Conservation (phyloP, 2,329 filamentous ascomycete species). For the Ceratocystis huliohia region DNA sequence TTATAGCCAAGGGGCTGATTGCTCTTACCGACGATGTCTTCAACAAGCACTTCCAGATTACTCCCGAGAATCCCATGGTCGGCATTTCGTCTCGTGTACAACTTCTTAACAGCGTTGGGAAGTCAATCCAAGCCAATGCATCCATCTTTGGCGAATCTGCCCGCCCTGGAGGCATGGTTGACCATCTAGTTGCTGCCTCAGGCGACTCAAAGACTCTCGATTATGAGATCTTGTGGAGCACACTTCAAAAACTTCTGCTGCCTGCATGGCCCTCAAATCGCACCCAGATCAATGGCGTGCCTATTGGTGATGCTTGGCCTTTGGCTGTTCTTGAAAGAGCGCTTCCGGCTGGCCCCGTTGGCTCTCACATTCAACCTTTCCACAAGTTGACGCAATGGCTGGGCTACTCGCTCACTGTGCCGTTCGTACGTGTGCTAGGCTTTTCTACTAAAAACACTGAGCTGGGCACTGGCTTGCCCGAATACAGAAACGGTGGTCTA, state of each 20-base stretch:
- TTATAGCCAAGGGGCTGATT: slow-evolving; percentile 28
- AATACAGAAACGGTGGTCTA: slow-evolving; percentile 60
- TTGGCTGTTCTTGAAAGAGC: slow-evolving; percentile 25
- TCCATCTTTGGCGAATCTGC: slow-evolving; percentile 33
- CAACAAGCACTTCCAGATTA: slow-evolving; percentile 33
- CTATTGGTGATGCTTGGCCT: slow-evolving; percentile 41
- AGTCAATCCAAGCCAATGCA: slow-evolving; percentile 30
- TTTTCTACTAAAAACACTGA: slow-evolving; percentile 40
- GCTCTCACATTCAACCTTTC: slow-evolving; percentile 35
- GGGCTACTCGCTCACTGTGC: slow-evolving; percentile 58
- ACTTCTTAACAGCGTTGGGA: slow-evolving; percentile 33
- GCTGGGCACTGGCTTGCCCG: slow-evolving; percentile 53
- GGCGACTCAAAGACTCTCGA: slow-evolving; percentile 27
- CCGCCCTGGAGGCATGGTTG: slow-evolving; percentile 37
- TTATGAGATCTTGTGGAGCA: slow-evolving; percentile 32
- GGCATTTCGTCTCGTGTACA: slow-evolving; percentile 33
- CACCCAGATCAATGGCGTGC: slow-evolving; percentile 36
- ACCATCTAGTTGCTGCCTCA: slow-evolving; percentile 30
- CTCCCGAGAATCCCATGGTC: slow-evolving; percentile 34
- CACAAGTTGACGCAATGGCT: slow-evolving; percentile 62
- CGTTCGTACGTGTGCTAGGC: slow-evolving; percentile 41
- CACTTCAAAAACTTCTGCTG: slow-evolving; percentile 34
- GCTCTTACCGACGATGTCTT: slow-evolving; percentile 29
- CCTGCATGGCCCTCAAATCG: slow-evolving; percentile 39
- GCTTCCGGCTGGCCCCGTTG: slow-evolving; percentile 11